These are phyloP conservation scores for Tuber melanosporum DNA, from an alignment of 495 filamentous ascomycete species.

Conservation along the genomic window DNA sequence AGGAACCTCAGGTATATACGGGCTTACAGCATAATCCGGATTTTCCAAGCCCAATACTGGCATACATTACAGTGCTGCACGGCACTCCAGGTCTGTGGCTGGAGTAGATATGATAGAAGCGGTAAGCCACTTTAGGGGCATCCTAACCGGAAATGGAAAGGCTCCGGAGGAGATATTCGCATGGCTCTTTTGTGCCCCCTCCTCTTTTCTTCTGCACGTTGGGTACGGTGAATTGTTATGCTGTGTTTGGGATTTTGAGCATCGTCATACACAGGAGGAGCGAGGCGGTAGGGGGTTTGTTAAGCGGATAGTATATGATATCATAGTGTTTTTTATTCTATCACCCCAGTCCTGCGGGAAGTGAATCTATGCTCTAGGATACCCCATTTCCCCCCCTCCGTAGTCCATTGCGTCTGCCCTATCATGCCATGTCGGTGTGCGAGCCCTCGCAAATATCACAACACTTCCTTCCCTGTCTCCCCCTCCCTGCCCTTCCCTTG, in stretches of 20 bases:
- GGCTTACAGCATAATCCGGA: no score
- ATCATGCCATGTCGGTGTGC: not conserved
- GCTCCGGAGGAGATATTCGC: no score
- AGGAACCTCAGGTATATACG: no score
- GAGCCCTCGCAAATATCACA: not conserved
- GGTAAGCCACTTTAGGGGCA: no score
- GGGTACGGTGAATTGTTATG: no score
- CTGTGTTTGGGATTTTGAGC: not conserved
- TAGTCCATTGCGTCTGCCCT: not conserved
- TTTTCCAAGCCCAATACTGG: no score
- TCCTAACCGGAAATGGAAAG: no score
- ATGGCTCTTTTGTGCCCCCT: no score
- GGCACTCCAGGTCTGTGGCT: no score
- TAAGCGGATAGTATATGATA: not conserved
- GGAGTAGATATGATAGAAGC: no score
- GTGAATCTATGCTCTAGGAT: constrained; percentile 5
- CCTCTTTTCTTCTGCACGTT: no score
- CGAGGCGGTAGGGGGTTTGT: not conserved
- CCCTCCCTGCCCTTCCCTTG: constrained; percentile 6
- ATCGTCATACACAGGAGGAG: not conserved
- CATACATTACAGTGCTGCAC: no score
- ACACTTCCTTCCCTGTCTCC: not conserved
- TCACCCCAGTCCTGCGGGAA: not conserved
- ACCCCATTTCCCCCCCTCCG: not conserved
- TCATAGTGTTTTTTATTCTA: not conserved